Percentiles rank a stretch among this genome's conserved stretches.
phyloP scores from a whole-genome alignment of 176 grass and related monocot genomes.

The Ensete glaucum region DNA sequence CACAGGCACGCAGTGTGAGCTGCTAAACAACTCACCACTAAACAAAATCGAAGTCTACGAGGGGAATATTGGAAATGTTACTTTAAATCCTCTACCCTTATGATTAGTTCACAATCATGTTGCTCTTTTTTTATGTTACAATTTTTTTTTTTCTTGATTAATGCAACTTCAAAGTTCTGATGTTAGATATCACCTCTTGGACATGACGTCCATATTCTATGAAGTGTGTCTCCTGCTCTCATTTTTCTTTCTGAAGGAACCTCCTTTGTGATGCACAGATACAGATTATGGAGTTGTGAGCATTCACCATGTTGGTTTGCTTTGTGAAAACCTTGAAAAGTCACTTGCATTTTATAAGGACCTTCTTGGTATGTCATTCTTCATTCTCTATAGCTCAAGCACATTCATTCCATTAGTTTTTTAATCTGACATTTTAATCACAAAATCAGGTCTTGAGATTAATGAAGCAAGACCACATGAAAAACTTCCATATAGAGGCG shows the following conservation, averaged over 20 bases:
- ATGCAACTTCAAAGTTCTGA: too few relatives aligned
- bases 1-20: too few relatives aligned
- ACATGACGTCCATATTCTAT: neutral
- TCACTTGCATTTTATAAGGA: slow-evolving; percentile 62
- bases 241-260: neutral
- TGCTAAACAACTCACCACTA: too few relatives aligned
- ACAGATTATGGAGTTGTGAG: slow-evolving; percentile 83
- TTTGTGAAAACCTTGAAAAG: slow-evolving; percentile 46
- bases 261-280: slow-evolving; percentile 28
- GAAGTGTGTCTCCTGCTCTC: neutral
- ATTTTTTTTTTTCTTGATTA: too few relatives aligned
- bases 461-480: slow-evolving; percentile 75
- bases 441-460: slow-evolving; percentile 66
- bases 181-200: neutral
- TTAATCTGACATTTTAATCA: neutral
- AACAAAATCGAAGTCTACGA: too few relatives aligned
- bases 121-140: too few relatives aligned
- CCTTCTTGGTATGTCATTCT: too few relatives aligned
- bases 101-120: too few relatives aligned
- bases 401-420: neutral
- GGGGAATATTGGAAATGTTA: too few relatives aligned
- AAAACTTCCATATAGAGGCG: slow-evolving; percentile 90
- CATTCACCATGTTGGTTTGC: slow-evolving; percentile 86
- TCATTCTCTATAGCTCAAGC: too few relatives aligned
- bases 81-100: too few relatives aligned